Percentiles rank a stretch among this genome's conserved stretches.
Evolutionary conservation across 176 grass and related monocot species (phyloP).

Genomic region (Oryza coarctata): DNA sequence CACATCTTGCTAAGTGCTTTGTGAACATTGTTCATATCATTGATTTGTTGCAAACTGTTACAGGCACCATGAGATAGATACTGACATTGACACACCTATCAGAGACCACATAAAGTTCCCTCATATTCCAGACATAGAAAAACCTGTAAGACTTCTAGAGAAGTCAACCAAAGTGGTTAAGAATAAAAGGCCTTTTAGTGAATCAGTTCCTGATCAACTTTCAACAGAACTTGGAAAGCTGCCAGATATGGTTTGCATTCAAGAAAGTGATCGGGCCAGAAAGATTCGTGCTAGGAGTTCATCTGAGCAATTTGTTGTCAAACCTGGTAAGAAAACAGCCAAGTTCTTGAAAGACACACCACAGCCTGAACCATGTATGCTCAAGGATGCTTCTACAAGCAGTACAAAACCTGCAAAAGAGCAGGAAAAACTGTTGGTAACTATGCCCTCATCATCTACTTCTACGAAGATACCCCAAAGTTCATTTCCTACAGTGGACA

Average conservation of each 20-base stretch:
- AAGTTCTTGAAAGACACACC: conserved; percentile 21
- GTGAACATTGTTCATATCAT: conserved; percentile 27
- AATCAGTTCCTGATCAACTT: conserved; percentile 19
- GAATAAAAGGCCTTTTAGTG: conserved; percentile 35
- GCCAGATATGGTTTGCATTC: neutral
- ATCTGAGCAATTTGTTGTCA: conserved; percentile 5
- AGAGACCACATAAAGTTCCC: conserved; percentile 84
- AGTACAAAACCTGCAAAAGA: conserved; percentile 33
- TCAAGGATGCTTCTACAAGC: conserved; percentile 14
- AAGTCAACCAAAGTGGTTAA: conserved; percentile 30
- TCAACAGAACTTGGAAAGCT: conserved; percentile 11
- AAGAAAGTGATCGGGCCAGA: conserved; percentile 23
- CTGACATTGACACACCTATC: conserved; percentile 52
- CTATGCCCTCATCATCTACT: conserved; percentile 30
- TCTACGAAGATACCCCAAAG: conserved; percentile 35
- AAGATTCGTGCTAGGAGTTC: conserved; percentile 24
- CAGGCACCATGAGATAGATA: conserved; percentile 75
- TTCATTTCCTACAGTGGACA: conserved; percentile 66
- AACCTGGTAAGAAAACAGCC: conserved; percentile 33
- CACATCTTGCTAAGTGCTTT: conserved; percentile 20
- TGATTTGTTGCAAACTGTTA: conserved; percentile 30
- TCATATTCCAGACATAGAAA: conserved; percentile 25
- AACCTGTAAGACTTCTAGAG: conserved; percentile 17
- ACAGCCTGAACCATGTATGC: conserved; percentile 17
- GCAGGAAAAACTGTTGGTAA: conserved; percentile 18